Evolutionary conservation across 2,329 filamentous ascomycete genomes (phyloP).

Genomic region (Plectosphaerella plurivora): DNA sequence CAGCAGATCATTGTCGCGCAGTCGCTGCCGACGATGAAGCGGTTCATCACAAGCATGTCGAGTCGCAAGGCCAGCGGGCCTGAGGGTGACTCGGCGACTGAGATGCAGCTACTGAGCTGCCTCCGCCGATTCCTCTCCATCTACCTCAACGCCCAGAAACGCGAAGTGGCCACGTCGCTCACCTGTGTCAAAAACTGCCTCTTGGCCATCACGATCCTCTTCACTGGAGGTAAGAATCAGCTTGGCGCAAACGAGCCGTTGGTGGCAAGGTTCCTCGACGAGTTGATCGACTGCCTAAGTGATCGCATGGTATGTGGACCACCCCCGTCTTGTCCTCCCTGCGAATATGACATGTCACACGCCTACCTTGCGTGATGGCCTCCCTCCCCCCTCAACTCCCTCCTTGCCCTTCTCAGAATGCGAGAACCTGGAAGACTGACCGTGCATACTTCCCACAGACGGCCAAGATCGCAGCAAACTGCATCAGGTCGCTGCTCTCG

Average conservation of each 20-base stretch:
- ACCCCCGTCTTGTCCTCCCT: not conserved
- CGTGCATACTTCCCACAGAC: constrained; percentile 42
- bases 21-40: constrained; percentile 83
- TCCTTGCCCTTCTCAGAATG: not conserved
- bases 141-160: constrained; percentile 69
- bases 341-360: not conserved
- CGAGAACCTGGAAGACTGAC: constrained; percentile 4
- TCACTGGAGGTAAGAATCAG: constrained; percentile 73
- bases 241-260: constrained; percentile 73
- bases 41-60: constrained; percentile 77
- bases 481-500: constrained; percentile 78
- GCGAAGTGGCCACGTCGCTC: constrained; percentile 70
- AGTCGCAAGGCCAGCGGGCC: constrained; percentile 29
- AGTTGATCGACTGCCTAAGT: constrained; percentile 78
- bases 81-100: constrained; percentile 45
- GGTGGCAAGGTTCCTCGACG: constrained; percentile 69
- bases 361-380: not conserved
- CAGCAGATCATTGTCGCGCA: constrained; percentile 87
- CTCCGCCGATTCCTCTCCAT: constrained; percentile 79
- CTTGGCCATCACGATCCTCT: constrained; percentile 80
- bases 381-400: not conserved
- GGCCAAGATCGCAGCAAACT: constrained; percentile 85
- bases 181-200: constrained; percentile 91
- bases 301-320: constrained; percentile 65
- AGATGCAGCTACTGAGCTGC: constrained; percentile 73